Conservation (phyloP, 495 filamentous ascomycete species). For the Lepraria neglecta region DNA sequence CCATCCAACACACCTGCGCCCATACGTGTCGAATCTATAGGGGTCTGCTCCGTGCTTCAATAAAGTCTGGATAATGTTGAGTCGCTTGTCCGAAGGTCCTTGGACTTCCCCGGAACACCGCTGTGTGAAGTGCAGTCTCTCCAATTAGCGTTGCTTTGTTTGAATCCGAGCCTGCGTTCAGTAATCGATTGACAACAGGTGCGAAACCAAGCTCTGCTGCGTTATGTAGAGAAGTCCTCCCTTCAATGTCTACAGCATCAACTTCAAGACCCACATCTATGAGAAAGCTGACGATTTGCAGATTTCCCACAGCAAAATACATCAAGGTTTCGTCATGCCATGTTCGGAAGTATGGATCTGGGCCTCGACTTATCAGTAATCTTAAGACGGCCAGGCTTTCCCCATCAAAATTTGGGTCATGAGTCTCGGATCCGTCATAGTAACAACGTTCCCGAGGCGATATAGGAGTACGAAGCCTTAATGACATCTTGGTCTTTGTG, state of each 20-base stretch:
- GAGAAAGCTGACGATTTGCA: neutral
- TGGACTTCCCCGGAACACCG: neutral
- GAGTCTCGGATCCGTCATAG: neutral
- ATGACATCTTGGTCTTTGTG: neutral
- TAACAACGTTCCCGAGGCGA: neutral
- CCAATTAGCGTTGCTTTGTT: neutral
- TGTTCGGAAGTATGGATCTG: neutral
- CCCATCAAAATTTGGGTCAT: neutral
- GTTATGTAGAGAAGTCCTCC: neutral
- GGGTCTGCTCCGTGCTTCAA: neutral
- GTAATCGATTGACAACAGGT: neutral
- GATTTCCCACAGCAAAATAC: neutral
- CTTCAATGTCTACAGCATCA: constrained; percentile 1
- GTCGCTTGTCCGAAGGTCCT: neutral
- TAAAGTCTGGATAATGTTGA: neutral
- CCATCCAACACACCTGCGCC: neutral
- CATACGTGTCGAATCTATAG: neutral
- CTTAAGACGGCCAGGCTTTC: neutral
- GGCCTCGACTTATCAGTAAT: neutral
- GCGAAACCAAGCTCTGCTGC: constrained; percentile 1
- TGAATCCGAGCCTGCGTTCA: neutral
- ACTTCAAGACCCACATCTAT: neutral
- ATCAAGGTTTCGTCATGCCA: neutral
- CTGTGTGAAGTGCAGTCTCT: neutral
- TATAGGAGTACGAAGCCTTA: neutral